These are phyloP conservation scores for Rhizopogon vulgaris DNA, from an alignment of 768 basidiomycete species.

Conservation along the genomic window DNA sequence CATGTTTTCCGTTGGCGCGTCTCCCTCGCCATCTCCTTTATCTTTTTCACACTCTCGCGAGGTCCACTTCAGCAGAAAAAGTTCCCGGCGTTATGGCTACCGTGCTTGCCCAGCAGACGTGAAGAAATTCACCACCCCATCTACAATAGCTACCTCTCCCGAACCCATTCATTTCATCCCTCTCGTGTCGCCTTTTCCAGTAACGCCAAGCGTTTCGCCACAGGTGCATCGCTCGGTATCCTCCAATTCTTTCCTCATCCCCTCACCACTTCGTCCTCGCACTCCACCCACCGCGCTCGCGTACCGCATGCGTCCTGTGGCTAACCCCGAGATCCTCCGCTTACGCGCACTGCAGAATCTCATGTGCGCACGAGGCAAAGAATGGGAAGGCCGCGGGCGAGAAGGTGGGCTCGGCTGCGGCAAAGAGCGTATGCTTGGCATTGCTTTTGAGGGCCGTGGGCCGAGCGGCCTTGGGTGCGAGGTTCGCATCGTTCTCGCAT, in stretches of 20 bases:
- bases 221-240: slow-evolving; percentile 19
- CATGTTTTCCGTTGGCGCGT: slow-evolving; percentile 34
- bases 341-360: slow-evolving; percentile 58
- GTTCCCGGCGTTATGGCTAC: slow-evolving; percentile 31
- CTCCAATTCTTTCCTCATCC: slow-evolving; percentile 34
- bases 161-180: slow-evolving; percentile 36
- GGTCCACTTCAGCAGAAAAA: slow-evolving; percentile 8
- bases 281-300: slow-evolving; percentile 23
- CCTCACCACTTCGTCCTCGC: slow-evolving; percentile 37
- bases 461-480: slow-evolving; percentile 43
- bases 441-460: slow-evolving; percentile 60
- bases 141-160: slow-evolving; percentile 6
- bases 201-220: slow-evolving; percentile 22
- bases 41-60: slow-evolving; percentile 12
- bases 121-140: slow-evolving; percentile 28
- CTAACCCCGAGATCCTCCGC: slow-evolving; percentile 55
- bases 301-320: slow-evolving; percentile 49
- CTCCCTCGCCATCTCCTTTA: slow-evolving; percentile 16
- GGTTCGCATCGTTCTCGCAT: slow-evolving; percentile 29
- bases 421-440: slow-evolving; percentile 48
- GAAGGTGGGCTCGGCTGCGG: slow-evolving; percentile 50
- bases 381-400: slow-evolving; percentile 42
- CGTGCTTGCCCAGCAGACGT: slow-evolving; percentile 40
- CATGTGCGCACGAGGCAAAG: slow-evolving; percentile 35
- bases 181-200: slow-evolving; percentile 30